Base-by-base conservation (phyloP, 495 filamentous ascomycete species). In the Podospora sp. region DNA sequence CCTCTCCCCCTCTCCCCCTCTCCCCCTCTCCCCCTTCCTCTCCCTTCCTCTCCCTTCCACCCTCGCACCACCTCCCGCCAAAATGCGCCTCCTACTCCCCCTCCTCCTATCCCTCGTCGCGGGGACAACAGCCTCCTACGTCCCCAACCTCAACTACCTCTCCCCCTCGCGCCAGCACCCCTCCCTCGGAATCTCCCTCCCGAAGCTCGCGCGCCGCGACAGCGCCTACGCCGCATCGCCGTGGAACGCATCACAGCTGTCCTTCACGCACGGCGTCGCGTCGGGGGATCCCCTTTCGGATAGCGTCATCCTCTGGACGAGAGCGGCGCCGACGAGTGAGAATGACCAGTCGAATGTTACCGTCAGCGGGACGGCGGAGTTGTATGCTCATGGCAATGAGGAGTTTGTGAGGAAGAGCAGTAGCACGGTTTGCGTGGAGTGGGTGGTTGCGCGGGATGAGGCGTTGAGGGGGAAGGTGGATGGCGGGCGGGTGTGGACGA, bases 251-350 rank as follows among this genome's bases (percentile, higher is more conserved):
- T 21, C 6, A 20, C 46, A 82, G 65, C 76, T 90, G 52, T 82
- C 83, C 67, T 90, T 91, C 73, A 91, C 88, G 8, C 89, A 90
- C 66, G 86, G 88, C 65, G 82, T 91, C 12, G 89, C 89, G n/a
- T 88, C 86, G 20, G 89, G 89, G 11, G 89, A 91, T 69, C 89
- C 89, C 2, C 90, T 87, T 69, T 74, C 85, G 18, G 75, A 85
- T 69, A 87, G 84, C 21, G 84, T 91, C 1, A 87, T 91, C 63
- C 79, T 91, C 0, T 91, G 89, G 88, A 90, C 89, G 0, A 78
- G 89, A n/a, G 78, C 82, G n/a, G 82, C 86, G 6, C 89, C 89
- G 25, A 78, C 79, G 33, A 66, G 62, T 26, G 82, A 81, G 12
- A 85, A 87, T 61, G 87, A 87, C 62, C 60, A 80, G 36, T 84